Percentiles rank a stretch among this genome's conserved stretches.
Evolutionary conservation across 2,329 filamentous ascomycete genomes (phyloP).

Genomic region (Epicoccum nigrum): DNA sequence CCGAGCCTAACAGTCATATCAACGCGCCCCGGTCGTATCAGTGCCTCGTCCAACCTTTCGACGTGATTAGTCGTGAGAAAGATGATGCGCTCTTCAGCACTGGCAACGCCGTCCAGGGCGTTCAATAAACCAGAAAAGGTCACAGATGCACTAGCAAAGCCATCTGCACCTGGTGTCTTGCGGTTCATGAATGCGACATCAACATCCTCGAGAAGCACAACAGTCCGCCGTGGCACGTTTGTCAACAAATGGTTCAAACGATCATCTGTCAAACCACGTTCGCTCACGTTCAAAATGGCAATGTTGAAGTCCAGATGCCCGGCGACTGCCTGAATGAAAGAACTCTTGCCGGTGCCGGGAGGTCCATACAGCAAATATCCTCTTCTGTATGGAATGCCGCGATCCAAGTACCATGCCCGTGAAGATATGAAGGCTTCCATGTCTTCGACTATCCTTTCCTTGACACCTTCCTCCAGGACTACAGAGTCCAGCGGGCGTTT

Average conservation of each 20-base stretch:
- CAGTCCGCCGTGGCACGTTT: constrained; percentile 80
- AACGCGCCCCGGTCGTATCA: constrained; percentile 89
- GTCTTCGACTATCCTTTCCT: constrained; percentile 79
- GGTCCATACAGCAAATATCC: constrained; percentile 90
- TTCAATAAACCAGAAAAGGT: constrained; percentile 89
- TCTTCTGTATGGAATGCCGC: constrained; percentile 90
- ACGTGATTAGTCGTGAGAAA: constrained; percentile 96
- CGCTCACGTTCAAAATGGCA: constrained; percentile 88
- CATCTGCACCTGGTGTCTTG: constrained; percentile 76
- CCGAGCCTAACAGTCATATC: constrained; percentile 92
- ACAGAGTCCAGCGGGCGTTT: constrained; percentile 91
- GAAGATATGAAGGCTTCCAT: constrained; percentile 81
- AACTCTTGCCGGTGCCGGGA: constrained; percentile 90
- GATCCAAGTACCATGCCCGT: constrained; percentile 87
- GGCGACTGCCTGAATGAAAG: constrained; percentile 93
- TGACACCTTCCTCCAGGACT: constrained; percentile 81
- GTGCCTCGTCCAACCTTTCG: constrained; percentile 83
- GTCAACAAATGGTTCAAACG: constrained; percentile 84
- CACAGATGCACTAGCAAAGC: constrained; percentile 84
- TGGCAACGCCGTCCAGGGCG: constrained; percentile 81
- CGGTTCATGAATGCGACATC: constrained; percentile 90
- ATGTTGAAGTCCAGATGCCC: constrained; percentile 93
- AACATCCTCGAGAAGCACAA: constrained; percentile 86
- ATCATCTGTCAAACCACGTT: constrained; percentile 88
- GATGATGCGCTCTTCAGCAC: constrained; percentile 89